phyloP scores from a whole-genome alignment of 2,329 filamentous ascomycete genomes.

The Alternaria brassicae region DNA sequence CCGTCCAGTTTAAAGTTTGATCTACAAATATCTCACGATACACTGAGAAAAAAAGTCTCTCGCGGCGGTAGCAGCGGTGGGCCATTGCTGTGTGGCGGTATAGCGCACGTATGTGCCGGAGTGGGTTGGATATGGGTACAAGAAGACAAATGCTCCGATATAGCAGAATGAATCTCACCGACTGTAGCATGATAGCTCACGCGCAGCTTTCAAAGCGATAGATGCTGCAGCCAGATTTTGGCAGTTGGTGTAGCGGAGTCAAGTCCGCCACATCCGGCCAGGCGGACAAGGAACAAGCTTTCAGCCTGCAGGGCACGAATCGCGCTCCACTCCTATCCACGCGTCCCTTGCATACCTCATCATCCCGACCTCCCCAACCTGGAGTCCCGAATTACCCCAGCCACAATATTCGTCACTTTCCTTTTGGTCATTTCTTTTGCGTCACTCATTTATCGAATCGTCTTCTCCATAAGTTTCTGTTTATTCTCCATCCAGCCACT shows the following conservation, averaged over 20 bases:
- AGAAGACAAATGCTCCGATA: slow-evolving; percentile 11
- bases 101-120: slow-evolving; percentile 3
- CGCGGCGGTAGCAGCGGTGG: not conserved
- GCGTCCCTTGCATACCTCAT: slow-evolving; percentile 23
- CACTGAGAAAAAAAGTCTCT: not conserved
- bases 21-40: not conserved
- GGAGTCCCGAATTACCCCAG: slow-evolving; percentile 17
- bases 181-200: not conserved
- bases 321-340: slow-evolving; percentile 14
- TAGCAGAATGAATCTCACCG: not conserved
- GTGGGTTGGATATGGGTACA: not conserved
- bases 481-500: not conserved
- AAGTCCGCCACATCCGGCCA: slow-evolving; percentile 10
- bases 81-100: slow-evolving; percentile 2
- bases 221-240: slow-evolving; percentile 5
- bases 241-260: not conserved
- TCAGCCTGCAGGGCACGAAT: slow-evolving; percentile 14
- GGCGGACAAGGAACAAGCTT: slow-evolving; percentile 12
- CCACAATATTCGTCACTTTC: slow-evolving; percentile 15
- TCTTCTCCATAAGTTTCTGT: slow-evolving; percentile 1
- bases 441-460: not conserved
- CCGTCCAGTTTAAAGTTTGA: not conserved
- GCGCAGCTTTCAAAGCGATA: not conserved
- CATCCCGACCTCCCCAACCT: slow-evolving; percentile 20
- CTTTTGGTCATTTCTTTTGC: not conserved